phyloP scores from a whole-genome alignment of 768 basidiomycete species.

The Mycena vulgaris region DNA sequence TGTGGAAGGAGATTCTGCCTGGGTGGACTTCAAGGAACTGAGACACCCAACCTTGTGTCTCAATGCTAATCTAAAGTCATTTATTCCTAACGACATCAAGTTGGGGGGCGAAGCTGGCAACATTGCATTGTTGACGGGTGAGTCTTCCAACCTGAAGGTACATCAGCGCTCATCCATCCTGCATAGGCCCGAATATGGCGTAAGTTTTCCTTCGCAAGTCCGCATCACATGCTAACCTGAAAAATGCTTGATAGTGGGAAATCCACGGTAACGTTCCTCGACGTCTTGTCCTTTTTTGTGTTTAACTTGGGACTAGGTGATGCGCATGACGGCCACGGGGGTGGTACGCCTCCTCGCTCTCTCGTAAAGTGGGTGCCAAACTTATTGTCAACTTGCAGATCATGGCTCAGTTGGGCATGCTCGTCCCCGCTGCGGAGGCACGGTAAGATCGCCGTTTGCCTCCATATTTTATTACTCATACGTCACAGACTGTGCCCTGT shows the following conservation, averaged over 20 bases:
- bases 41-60: conserved; percentile 90
- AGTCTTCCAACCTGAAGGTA: conserved; percentile 40
- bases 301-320: conserved; percentile 61
- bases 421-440: conserved; percentile 89
- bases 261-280: conserved; percentile 68
- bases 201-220: conserved; percentile 53
- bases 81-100: conserved; percentile 95
- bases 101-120: conserved; percentile 84
- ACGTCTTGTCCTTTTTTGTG: background rate
- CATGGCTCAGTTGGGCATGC: conserved; percentile 97
- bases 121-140: conserved; percentile 90
- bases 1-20: conserved; percentile 83
- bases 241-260: conserved; percentile 67
- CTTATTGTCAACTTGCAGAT: conserved; percentile 61
- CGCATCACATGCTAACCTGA: background rate
- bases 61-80: conserved; percentile 73
- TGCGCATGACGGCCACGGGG: conserved; percentile 97
- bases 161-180: conserved; percentile 5
- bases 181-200: conserved; percentile 91
- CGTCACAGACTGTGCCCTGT: conserved; percentile 82
- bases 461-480: conserved; percentile 16
- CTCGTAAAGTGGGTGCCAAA: background rate
- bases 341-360: conserved; percentile 67
- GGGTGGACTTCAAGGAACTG: conserved; percentile 90
- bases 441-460: conserved; percentile 59